A percentile compares a stretch with the other conserved stretches of the same genome.
Evolutionary conservation across 495 filamentous ascomycete species (phyloP).

Genomic region (Xylaria intraflava): DNA sequence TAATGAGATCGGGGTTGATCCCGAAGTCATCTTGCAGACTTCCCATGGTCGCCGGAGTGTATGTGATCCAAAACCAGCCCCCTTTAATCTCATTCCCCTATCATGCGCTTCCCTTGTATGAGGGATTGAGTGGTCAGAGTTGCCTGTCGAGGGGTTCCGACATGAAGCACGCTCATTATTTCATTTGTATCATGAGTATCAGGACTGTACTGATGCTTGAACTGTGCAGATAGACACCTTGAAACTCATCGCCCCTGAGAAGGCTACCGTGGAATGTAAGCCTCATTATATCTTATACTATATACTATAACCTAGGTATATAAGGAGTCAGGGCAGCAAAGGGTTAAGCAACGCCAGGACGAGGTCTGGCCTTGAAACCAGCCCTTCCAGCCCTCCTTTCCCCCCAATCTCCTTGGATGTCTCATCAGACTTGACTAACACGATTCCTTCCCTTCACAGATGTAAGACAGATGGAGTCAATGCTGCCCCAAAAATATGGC

Average conservation of each 20-base stretch:
- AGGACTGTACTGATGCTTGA: background rate
- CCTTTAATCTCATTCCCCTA: background rate
- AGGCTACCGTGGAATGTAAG: constrained; percentile 89
- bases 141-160: background rate
- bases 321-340: background rate
- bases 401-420: constrained; percentile 2
- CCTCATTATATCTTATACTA: background rate
- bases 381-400: background rate
- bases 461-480: constrained; percentile 67
- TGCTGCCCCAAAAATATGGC: constrained; percentile 69
- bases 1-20: constrained; percentile 74
- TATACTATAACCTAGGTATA: background rate
- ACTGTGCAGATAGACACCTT: constrained; percentile 8
- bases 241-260: constrained; percentile 62
- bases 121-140: background rate
- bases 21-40: constrained; percentile 72
- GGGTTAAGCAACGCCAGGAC: background rate
- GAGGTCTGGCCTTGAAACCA: background rate
- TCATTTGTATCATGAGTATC: background rate
- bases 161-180: background rate
- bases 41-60: constrained; percentile 86
- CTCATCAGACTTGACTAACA: constrained; percentile 7
- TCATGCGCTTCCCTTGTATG: too few species aligned
- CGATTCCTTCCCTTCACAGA: constrained; percentile 44
- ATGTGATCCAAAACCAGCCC: constrained; percentile 51